Percentiles rank a stretch among this genome's conserved stretches.
Conservation (phyloP, 2,329 filamentous ascomycete genomes). For the Knufia fluminis region DNA sequence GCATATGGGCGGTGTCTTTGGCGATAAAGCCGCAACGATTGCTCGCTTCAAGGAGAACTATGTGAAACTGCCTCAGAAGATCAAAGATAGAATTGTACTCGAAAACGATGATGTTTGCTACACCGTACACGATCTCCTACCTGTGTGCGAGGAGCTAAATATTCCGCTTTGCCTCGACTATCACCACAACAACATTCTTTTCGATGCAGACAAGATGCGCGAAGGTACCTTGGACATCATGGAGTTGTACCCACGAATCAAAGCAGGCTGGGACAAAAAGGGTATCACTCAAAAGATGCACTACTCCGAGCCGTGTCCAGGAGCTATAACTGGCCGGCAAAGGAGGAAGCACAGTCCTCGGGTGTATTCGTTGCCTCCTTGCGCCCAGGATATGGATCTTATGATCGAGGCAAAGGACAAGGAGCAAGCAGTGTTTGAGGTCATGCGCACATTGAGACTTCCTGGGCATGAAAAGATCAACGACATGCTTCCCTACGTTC, state of each 20-base stretch:
- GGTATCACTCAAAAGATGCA: conserved; percentile 92
- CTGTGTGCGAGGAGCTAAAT: conserved; percentile 84
- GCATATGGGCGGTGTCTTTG: conserved; percentile 85
- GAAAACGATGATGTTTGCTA: conserved; percentile 93
- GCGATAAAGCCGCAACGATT: conserved; percentile 72
- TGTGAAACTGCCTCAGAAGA: conserved; percentile 50
- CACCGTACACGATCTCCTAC: conserved; percentile 84
- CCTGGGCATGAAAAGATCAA: conserved; percentile 69
- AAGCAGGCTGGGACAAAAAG: conserved; percentile 75
- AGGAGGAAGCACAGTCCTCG: conserved; percentile 77
- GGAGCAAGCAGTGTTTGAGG: conserved; percentile 88
- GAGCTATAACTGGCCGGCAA: conserved; percentile 68
- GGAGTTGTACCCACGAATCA: conserved; percentile 64
- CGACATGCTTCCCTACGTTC: conserved; percentile 66
- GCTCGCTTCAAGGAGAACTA: conserved; percentile 73
- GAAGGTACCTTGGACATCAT: conserved; percentile 81
- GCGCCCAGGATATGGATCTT: conserved; percentile 75
- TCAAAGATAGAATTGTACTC: conserved; percentile 75
- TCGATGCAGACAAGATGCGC: conserved; percentile 61
- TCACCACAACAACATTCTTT: conserved; percentile 92
- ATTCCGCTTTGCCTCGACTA: conserved; percentile 89
- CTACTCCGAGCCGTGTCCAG: conserved; percentile 71
- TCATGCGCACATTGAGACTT: conserved; percentile 81
- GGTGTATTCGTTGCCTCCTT: conserved; percentile 72
- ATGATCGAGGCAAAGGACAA: conserved; percentile 99